These are phyloP conservation scores for Emmonsia crescens DNA, from an alignment of 2,329 filamentous ascomycete genomes.

Conservation along the genomic window DNA sequence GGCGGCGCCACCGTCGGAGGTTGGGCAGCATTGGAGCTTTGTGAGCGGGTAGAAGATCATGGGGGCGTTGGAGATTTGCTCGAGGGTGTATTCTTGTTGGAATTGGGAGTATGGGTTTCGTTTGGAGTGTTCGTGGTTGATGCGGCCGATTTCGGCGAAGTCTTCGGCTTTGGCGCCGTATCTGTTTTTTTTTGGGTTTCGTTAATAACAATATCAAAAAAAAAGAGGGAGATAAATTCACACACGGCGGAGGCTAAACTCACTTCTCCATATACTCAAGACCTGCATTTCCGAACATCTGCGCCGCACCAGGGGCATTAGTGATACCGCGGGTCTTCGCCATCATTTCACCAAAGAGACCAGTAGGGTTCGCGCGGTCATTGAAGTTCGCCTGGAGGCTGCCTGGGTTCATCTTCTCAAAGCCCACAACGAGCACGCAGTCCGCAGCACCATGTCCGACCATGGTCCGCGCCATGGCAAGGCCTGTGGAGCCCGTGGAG, in stretches of 20 bases:
- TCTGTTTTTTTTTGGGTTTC: no score
- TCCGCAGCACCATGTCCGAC: constrained; percentile 72
- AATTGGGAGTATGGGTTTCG: constrained; percentile 98
- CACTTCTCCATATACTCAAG: constrained; percentile 90
- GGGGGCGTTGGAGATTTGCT: constrained; percentile 64
- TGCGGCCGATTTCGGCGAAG: constrained; percentile 85
- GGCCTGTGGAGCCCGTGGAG: constrained; percentile 83
- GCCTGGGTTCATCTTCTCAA: constrained; percentile 98
- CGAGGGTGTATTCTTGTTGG: constrained; percentile 76
- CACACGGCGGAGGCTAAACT: no score
- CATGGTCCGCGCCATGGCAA: constrained; percentile 72
- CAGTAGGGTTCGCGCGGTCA: constrained; percentile 70
- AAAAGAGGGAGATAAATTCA: no score
- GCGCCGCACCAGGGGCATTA: constrained; percentile 74
- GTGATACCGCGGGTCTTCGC: constrained; percentile 66
- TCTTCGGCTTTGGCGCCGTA: constrained; percentile 74
- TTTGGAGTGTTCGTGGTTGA: constrained; percentile 87
- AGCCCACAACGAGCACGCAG: constrained; percentile 83
- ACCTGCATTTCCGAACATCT: constrained; percentile 93
- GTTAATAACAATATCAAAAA: no score
- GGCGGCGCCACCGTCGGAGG: constrained; percentile 82
- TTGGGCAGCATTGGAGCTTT: constrained; percentile 97
- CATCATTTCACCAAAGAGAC: constrained; percentile 68
- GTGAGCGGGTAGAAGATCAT: constrained; percentile 81
- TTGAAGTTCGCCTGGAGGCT: constrained; percentile 73